These are phyloP conservation scores for Fagus sylvatica DNA, from an alignment of 306 rosid genomes.

Conservation along the genomic window DNA sequence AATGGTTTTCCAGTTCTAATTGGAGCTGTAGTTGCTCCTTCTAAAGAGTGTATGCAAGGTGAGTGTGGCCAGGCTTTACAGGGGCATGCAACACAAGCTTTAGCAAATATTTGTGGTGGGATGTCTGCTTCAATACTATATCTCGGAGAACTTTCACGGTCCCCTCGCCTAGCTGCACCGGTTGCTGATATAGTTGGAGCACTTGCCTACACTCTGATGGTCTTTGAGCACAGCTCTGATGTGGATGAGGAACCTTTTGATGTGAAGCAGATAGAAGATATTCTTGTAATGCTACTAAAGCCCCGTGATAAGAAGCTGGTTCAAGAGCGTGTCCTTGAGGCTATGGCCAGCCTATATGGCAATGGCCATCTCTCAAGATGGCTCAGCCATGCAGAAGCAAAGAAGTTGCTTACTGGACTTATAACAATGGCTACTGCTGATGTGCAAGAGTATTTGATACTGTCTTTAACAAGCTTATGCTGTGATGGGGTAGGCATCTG, in stretches of 20 bases:
- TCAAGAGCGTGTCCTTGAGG: slow-evolving; percentile 96
- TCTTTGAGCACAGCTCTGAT: slow-evolving; percentile 61
- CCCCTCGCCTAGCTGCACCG: slow-evolving; percentile 72
- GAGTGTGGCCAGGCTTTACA: slow-evolving; percentile 74
- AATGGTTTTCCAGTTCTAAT: slow-evolving; percentile 82
- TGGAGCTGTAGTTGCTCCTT: slow-evolving; percentile 96
- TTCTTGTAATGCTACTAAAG: slow-evolving; percentile 74
- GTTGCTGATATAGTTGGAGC: slow-evolving; percentile 96
- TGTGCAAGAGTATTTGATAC: slow-evolving; percentile 75
- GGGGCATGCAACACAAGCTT: slow-evolving; percentile 78
- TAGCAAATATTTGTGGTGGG: slow-evolving; percentile 93
- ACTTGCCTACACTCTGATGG: slow-evolving; percentile 89
- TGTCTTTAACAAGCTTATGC: slow-evolving; percentile 79
- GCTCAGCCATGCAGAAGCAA: slow-evolving; percentile 74
- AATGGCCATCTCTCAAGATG: slow-evolving; percentile 69
- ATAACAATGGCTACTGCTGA: slow-evolving; percentile 83
- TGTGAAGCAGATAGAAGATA: slow-evolving; percentile 73
- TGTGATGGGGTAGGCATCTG: slow-evolving; percentile 71
- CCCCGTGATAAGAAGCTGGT: slow-evolving; percentile 71
- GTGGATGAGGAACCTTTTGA: slow-evolving; percentile 55
- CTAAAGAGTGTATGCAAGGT: slow-evolving; percentile 91
- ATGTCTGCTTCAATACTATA: slow-evolving; percentile 77
- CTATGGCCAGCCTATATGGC: slow-evolving; percentile 94
- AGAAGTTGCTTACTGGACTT: slow-evolving; percentile 85
- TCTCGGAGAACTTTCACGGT: slow-evolving; percentile 89